A percentile compares a stretch with the other conserved stretches of the same genome.
Evolutionary conservation across 1,139 yeast genomes (phyloP).

Genomic region (Wickerhamomyces sp.): DNA sequence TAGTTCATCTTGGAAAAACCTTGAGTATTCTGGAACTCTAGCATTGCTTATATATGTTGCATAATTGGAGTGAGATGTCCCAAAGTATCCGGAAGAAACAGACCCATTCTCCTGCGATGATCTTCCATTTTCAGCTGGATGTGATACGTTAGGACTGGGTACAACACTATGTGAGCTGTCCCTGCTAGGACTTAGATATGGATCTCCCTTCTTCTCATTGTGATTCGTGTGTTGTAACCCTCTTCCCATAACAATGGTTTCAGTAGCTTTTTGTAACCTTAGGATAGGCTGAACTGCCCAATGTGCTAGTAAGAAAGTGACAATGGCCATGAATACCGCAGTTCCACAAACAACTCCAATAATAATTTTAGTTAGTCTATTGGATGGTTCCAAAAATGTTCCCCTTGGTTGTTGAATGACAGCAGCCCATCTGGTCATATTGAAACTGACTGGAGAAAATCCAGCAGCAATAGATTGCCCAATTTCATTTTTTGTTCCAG

Average conservation of each 20-base stretch:
- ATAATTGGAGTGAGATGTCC: neutral
- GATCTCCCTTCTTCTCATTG: constrained; percentile 2
- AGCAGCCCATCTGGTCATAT: constrained; percentile 67
- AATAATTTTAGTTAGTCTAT: constrained; percentile 59
- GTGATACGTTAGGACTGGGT: neutral
- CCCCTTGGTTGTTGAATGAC: constrained; percentile 61
- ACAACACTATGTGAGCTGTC: constrained; percentile 2
- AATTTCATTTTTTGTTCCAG: constrained; percentile 39
- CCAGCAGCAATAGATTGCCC: constrained; percentile 64
- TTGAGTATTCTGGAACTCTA: constrained; percentile 50
- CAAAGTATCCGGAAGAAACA: neutral
- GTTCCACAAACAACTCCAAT: constrained; percentile 78
- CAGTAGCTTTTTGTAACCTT: constrained; percentile 79
- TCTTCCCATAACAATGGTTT: constrained; percentile 41
- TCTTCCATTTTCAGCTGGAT: neutral
- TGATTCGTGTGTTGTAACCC: constrained; percentile 25
- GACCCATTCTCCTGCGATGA: constrained; percentile 4
- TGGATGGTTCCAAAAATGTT: constrained; percentile 60
- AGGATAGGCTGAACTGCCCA: constrained; percentile 84
- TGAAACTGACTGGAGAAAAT: constrained; percentile 50
- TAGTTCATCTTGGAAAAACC: constrained; percentile 76
- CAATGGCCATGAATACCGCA: constrained; percentile 66
- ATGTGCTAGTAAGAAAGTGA: constrained; percentile 80
- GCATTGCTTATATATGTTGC: constrained; percentile 29
- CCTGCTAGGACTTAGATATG: constrained; percentile 5